Base-by-base conservation (phyloP, 495 filamentous ascomycete species). In the Penicillium silybi region DNA sequence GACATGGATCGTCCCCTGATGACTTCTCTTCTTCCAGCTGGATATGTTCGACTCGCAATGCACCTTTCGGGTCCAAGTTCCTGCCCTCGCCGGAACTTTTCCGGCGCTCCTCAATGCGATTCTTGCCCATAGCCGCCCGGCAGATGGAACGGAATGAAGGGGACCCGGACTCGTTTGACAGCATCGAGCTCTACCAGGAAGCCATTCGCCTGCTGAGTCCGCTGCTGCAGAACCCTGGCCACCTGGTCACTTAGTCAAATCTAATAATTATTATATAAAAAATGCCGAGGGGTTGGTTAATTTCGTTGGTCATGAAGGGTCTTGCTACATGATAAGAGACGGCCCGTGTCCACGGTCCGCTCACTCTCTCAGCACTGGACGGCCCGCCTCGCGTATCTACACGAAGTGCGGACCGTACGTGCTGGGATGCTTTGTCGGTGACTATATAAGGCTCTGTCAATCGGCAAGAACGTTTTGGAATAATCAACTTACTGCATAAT, bases 31-130 rank as follows among this genome's bases (percentile, higher is more conserved):
- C 13, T 23, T 17, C 26, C 41, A 72, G 74, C 74, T 79, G 4
- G 76, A 79, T 50, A 79, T 74, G 73, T 78, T 79, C 47, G 76
- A 79, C 47, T 68, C 66, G 18, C 60, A 66, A 37, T 68, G 64
- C 37, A 67, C 64, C 7, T 77, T 77, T 53, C 67, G 67, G 15
- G 57, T 72, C 1, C 69, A 77, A 39, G 57, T 74, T 23, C 71
- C 71, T 5, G 62, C 63, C 2, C 56, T 76, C 10, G 70, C 71
- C 18, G 63, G 61, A 3, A 62, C 55, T 1, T 76, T 67, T 38
- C 70, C 72, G 1, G 64, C 73, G 3, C 62, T 76, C 0, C 56
- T 65, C 9, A 72, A 70, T 52, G 72, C 70, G 4, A 64, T 76
- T 16, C 68, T 75, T 17, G 73, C 73, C 73, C 10, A 66, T 74